These are phyloP conservation scores for Hanseniaspora clermontiae DNA, from an alignment of 805 yeast genomes.

Conservation along the genomic window DNA sequence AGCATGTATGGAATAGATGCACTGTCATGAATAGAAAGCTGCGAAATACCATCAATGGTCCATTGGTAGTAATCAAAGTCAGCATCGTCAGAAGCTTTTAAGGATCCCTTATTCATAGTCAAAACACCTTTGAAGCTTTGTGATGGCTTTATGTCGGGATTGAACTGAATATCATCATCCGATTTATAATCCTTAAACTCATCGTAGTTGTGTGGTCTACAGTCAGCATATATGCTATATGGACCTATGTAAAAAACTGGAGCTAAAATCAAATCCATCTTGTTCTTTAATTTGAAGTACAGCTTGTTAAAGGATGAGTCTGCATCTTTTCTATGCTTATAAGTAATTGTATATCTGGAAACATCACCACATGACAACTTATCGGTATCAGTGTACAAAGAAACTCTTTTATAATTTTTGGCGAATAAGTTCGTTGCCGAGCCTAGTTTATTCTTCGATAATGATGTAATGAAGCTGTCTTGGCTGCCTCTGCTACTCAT, in stretches of 20 bases:
- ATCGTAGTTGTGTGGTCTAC: slow-evolving; percentile 53
- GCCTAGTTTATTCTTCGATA: background rate
- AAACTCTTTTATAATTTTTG: background rate
- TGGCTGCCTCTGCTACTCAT: background rate
- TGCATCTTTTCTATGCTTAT: background rate
- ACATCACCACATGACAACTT: slow-evolving; percentile 11
- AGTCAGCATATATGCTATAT: slow-evolving; percentile 69
- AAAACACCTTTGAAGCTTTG: slow-evolving; percentile 50
- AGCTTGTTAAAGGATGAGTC: background rate
- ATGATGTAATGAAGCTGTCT: background rate
- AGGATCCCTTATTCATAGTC: slow-evolving; percentile 33
- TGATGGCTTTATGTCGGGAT: slow-evolving; percentile 55
- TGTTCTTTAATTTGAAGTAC: slow-evolving; percentile 41
- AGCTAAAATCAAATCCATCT: slow-evolving; percentile 56
- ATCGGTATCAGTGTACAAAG: background rate
- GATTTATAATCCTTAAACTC: slow-evolving; percentile 30
- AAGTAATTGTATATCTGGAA: slow-evolving; percentile 4
- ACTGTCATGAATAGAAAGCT: slow-evolving; percentile 56
- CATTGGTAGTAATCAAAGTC: slow-evolving; percentile 41
- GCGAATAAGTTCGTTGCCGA: background rate
- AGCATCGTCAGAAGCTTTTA: slow-evolving; percentile 14
- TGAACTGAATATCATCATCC: slow-evolving; percentile 33
- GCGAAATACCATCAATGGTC: slow-evolving; percentile 72
- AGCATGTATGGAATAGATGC: slow-evolving; percentile 61
- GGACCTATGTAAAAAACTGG: slow-evolving; percentile 89